Evolutionary conservation across 2,329 filamentous ascomycete genomes (phyloP), one percentile per base, ranked within the genome.

Genomic region (Aspergillus phoenicis): DNA sequence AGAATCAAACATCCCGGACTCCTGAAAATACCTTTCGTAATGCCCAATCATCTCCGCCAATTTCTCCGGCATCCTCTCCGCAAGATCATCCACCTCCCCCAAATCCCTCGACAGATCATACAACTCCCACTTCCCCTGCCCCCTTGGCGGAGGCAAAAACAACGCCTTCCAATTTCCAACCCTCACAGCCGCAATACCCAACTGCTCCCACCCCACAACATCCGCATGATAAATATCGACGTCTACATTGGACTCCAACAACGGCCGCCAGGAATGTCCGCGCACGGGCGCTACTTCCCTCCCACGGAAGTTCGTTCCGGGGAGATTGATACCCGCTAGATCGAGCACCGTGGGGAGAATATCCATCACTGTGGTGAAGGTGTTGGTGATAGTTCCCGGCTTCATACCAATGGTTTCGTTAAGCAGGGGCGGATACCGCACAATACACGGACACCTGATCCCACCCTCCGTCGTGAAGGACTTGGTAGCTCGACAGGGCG

Each of bases 61-160:
- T 13, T 49, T 49, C 8, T 48, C 45, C 13, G 24, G 24, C 6
- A 8, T 30, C 6, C 7, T 28, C 15, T 49, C 45, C 8, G 45
- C 24, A 17, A 49, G 45, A 17, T 49, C 26, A 17, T 30, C 7
- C 15, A 39, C 36, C 7, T 39, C 17, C 17, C 17, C 51, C n/a
- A 53, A 24, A 53, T 53, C 51, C 20, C 17, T 53, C 13, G 10
- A 20, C 2, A 53, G 51, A 24, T 53, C 28, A 13, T 52, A 53
- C 8, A 39, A 30, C 33, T 53, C 51, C 51, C 51, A 53, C 33
- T 57, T 57, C 10, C 54, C 24, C 20, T 60, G 58, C 13, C 48
- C 61, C 24, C 24, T 20, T 2, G 49, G 49, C 13, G 61, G 57
- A 8, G 58, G 58, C 10, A 53, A 28, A 22, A 17, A 51, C 17